Evolutionary conservation across 225 moss, liverwort and hornwort species (phyloP).

Genomic region (Sphagnum tenellum): DNA sequence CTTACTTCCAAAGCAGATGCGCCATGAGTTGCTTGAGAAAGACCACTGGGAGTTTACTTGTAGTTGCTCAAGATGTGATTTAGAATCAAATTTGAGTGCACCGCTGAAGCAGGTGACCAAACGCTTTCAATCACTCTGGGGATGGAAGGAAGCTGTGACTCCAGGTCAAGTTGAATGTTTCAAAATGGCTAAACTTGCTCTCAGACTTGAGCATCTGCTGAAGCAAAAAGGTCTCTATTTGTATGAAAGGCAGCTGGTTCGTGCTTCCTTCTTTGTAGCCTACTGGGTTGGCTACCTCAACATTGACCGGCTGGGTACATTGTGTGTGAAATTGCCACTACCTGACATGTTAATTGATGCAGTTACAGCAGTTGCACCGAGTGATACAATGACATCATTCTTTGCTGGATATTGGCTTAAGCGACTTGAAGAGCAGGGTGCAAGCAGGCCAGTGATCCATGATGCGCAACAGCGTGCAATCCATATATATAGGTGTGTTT

Average conservation of each 20-base stretch:
- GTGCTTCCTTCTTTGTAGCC: conserved; percentile 45
- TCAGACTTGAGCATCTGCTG: conserved; percentile 42
- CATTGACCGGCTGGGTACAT: conserved; percentile 34
- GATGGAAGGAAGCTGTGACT: conserved; percentile 43
- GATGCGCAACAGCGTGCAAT: conserved; percentile 42
- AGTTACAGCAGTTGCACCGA: conserved; percentile 42
- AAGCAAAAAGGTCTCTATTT: conserved; percentile 32
- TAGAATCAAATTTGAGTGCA: conserved; percentile 27
- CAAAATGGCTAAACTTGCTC: conserved; percentile 52
- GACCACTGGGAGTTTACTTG: conserved; percentile 73
- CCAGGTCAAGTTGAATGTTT: conserved; percentile 44
- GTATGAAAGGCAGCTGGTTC: conserved; percentile 48
- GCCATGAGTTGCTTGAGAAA: conserved; percentile 40
- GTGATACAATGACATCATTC: conserved; percentile 46
- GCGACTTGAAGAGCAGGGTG: conserved; percentile 40
- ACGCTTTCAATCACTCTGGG: conserved; percentile 39
- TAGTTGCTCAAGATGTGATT: conserved; percentile 51
- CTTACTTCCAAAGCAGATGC: conserved; percentile 48
- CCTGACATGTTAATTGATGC: conserved; percentile 44
- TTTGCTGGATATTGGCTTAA: conserved; percentile 43
- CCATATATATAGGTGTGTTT: conserved; percentile 46
- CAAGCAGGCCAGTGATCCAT: conserved; percentile 23
- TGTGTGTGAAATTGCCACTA: conserved; percentile 26
- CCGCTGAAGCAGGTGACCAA: conserved; percentile 42
- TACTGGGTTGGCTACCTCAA: conserved; percentile 55